Conservation (phyloP, 2,329 filamentous ascomycete genomes). For the Colletotrichum sp. region DNA sequence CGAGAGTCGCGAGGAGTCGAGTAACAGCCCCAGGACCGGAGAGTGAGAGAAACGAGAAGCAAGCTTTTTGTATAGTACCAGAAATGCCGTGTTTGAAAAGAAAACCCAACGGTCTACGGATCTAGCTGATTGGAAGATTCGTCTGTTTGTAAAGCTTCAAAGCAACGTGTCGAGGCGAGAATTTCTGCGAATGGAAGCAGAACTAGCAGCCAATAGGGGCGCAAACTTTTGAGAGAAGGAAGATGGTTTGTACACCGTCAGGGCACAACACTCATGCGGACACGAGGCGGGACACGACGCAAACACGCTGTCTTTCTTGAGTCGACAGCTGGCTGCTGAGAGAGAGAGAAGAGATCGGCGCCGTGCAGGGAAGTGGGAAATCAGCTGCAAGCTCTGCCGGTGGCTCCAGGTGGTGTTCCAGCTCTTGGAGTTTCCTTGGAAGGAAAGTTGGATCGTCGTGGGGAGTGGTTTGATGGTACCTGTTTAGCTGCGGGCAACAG, state of each 20-base stretch:
- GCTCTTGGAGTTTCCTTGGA: background rate
- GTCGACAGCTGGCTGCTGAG: background rate
- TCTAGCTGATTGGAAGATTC: background rate
- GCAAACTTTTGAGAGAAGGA: background rate
- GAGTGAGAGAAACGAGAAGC: background rate
- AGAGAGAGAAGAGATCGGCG: background rate
- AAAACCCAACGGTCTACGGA: background rate
- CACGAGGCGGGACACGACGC: background rate
- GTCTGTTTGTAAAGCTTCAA: background rate
- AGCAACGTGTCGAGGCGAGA: background rate
- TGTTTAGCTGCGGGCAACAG: background rate
- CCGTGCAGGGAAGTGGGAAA: background rate
- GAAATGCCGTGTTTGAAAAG: background rate
- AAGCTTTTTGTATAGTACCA: background rate
- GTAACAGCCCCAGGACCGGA: background rate
- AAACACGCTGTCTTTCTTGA: background rate
- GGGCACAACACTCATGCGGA: background rate
- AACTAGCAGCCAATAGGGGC: background rate
- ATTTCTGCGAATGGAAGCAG: constrained; percentile 9
- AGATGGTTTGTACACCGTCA: background rate
- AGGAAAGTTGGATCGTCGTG: background rate
- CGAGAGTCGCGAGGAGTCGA: background rate
- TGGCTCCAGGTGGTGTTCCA: background rate
- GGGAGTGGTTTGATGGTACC: background rate
- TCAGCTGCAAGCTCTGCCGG: background rate